A percentile compares a stretch with the other conserved stretches of the same genome.
Conservation (phyloP, 2,329 filamentous ascomycete genomes). For the Xylariaceae sp. region DNA sequence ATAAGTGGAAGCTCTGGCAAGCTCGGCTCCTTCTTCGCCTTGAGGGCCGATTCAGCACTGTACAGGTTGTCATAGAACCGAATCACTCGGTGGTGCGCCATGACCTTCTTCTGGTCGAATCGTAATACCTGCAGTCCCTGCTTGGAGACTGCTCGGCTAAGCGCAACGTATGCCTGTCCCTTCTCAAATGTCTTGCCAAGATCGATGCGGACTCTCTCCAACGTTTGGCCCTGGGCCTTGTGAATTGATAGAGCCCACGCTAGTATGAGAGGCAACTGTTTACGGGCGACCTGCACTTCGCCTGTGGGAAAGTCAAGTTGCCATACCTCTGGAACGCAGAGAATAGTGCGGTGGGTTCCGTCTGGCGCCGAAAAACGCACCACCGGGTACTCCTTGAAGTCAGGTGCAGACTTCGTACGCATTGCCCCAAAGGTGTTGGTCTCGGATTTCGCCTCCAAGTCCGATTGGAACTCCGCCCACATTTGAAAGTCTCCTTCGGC, state of each 20-base stretch:
- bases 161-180: slow-evolving; percentile 92
- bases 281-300: slow-evolving; percentile 82
- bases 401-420: slow-evolving; percentile 36
- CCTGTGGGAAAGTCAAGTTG: slow-evolving; percentile 96
- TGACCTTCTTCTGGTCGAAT: slow-evolving; percentile 86
- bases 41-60: slow-evolving; percentile 55
- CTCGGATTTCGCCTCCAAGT: slow-evolving; percentile 38
- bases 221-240: slow-evolving; percentile 92
- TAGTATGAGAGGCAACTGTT: slow-evolving; percentile 79
- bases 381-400: slow-evolving; percentile 64
- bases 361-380: slow-evolving; percentile 79
- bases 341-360: slow-evolving; percentile 66
- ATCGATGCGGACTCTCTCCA: slow-evolving; percentile 92
- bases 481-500: slow-evolving; percentile 38
- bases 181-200: slow-evolving; percentile 91
- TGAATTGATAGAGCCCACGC: slow-evolving; percentile 97
- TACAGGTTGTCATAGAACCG: slow-evolving; percentile 80
- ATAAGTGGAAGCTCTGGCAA: slow-evolving; percentile 39
- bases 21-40: slow-evolving; percentile 29
- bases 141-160: slow-evolving; percentile 87
- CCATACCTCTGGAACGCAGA: slow-evolving; percentile 86
- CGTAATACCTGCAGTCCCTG: slow-evolving; percentile 79
- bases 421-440: slow-evolving; percentile 32
- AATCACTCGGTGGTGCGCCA: slow-evolving; percentile 84
- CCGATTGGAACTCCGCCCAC: slow-evolving; percentile 30